Evolutionary conservation across 2,329 filamentous ascomycete genomes (phyloP), one percentile per base, ranked within the genome.

Genomic region (Blastomyces parvus): DNA sequence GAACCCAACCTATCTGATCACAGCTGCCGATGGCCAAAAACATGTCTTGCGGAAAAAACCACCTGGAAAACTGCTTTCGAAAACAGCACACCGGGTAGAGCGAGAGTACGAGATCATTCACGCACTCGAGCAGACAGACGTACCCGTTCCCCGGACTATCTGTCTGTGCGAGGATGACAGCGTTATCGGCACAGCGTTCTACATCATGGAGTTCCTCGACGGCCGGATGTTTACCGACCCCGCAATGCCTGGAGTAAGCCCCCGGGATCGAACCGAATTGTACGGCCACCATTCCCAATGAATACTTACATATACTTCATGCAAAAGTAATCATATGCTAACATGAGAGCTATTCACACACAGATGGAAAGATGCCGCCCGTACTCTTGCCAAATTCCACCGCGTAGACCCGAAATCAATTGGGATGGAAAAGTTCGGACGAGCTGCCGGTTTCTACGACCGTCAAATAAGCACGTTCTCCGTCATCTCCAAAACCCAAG

Each of bases 1-100:
- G 64, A 99, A 97, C 74, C 94, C 94, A 55, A 99, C 94, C 2
- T 99, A 97, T 79, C 90, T 93, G 72, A 82, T 97, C 72, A 96
- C 87, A 19, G 86, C 86, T 61, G 81, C 85, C 67, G 82, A 86
- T 73, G 85, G 86, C 60, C 76, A 80, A 69, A 86, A 87, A 73
- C 96, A 88, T 78, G 94, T 99, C 42, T 84, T 97, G 80, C 90
- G 94, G 74, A 97, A 99, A 84, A 97, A 97, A 79, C 94, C 94
- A 0, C 93, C 94, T n/a, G 94, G 94, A 67, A 86, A 88, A 78
- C 87, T 99, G 48, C 83, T 97, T 59, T 96, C 91, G 70, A 91
- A 91, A 79, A 93, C 93, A 1, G 94, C 94, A 11, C 94, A 99
- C 80, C 89, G 93, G 75, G 93, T 99, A 71, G 94, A 99, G 79